A percentile compares a stretch with the other conserved stretches of the same genome.
Conservation (phyloP, 1,284 basidiomycete species). For the Boletus mariae region DNA sequence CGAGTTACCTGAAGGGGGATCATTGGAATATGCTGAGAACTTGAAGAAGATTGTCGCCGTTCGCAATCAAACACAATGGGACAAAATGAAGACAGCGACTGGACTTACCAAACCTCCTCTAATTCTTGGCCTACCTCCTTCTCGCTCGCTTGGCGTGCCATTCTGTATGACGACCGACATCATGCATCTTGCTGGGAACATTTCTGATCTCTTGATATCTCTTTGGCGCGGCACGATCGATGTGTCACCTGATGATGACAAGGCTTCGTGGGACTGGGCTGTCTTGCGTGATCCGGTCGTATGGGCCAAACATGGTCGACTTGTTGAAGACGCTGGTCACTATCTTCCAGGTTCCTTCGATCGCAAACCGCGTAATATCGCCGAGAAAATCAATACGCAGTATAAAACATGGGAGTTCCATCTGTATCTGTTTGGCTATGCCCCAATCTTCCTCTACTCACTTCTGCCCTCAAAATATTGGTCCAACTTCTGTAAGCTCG, state of each 20-base stretch:
- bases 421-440: not conserved
- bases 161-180: slow-evolving; percentile 1
- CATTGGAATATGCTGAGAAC: not conserved
- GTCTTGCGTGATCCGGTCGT: not conserved
- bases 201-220: not conserved
- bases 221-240: not conserved
- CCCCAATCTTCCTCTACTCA: not conserved
- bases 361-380: not conserved
- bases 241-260: not conserved
- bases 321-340: fast-evolving
- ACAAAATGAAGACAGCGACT: slow-evolving; percentile 7
- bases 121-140: slow-evolving; percentile 7
- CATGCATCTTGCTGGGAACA: not conserved
- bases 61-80: slow-evolving; percentile 1
- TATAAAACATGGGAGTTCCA: slow-evolving; percentile 12
- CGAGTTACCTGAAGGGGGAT: not conserved
- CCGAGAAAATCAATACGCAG: slow-evolving; percentile 1
- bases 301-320: not conserved
- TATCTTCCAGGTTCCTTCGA: slow-evolving; percentile 2
- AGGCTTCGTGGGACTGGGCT: slow-evolving; percentile 1
- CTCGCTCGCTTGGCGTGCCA: slow-evolving; percentile 11
- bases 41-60: not conserved
- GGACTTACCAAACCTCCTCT: no score
- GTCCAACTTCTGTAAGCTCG: not conserved
- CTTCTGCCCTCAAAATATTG: not conserved